phyloP scores from a whole-genome alignment of 768 basidiomycete species.

The Trichaptum fuscoviolaceum region DNA sequence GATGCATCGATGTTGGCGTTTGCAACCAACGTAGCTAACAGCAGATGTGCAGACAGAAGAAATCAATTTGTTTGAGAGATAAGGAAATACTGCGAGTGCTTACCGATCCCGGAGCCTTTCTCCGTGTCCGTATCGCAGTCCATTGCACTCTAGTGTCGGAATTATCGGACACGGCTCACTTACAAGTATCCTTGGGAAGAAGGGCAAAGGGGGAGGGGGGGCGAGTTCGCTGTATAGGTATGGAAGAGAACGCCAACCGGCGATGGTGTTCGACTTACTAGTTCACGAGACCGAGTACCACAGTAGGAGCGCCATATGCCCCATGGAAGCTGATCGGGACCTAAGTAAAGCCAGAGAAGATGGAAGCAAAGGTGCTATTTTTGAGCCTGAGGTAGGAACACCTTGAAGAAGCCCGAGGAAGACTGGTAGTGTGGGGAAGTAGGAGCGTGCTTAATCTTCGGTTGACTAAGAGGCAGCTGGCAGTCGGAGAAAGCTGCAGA shows the following conservation, averaged over 20 bases:
- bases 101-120: not conserved
- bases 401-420: too few relatives aligned
- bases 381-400: too few relatives aligned
- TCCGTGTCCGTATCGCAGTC: not conserved
- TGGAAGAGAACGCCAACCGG: not conserved
- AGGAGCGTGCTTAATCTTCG: too few relatives aligned
- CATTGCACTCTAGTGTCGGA: too few relatives aligned
- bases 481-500: too few relatives aligned
- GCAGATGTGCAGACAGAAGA: too few relatives aligned
- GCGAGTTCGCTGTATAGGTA: not conserved
- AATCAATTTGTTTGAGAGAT: not conserved
- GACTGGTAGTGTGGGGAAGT: too few relatives aligned
- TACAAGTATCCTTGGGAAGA: not conserved
- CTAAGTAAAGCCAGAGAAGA: not conserved
- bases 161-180: not conserved
- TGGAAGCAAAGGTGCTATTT: not conserved
- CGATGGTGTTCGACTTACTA: too few relatives aligned
- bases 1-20: too few relatives aligned
- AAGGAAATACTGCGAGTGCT: not conserved
- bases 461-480: too few relatives aligned
- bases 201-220: not conserved
- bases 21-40: too few relatives aligned
- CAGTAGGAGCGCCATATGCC: not conserved
- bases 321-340: not conserved
- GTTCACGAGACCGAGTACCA: not conserved